A percentile compares a stretch with the other conserved stretches of the same genome.
Conservation (phyloP, 1,284 basidiomycete genomes). For the Leccinum solheimii region DNA sequence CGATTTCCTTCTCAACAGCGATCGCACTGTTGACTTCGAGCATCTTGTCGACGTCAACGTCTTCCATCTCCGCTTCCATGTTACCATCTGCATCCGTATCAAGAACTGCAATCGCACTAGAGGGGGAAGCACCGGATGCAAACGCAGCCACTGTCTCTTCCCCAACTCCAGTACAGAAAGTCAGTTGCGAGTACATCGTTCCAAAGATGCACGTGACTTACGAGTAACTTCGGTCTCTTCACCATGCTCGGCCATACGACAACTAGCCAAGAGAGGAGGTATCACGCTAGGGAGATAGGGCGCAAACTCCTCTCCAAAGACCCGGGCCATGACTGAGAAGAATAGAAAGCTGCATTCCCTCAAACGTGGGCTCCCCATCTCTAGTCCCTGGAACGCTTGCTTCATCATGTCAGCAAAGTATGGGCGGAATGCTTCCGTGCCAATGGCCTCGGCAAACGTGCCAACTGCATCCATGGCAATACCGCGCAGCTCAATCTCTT, state of each 20-base stretch:
- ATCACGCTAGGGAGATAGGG: conserved; percentile 86
- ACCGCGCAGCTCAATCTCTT: conserved; percentile 93
- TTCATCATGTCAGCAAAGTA: conserved; percentile 97
- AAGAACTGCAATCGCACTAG: conserved; percentile 63
- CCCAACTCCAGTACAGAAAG: conserved; percentile 39
- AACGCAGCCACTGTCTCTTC: conserved; percentile 58
- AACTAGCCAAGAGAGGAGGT: conserved; percentile 83
- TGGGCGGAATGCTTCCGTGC: conserved; percentile 91
- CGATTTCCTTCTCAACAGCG: conserved; percentile 99
- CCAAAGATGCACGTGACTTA: conserved; percentile 29
- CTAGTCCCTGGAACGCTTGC: conserved; percentile 89
- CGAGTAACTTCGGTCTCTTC: conserved; percentile 53
- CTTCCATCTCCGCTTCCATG: conserved; percentile 76
- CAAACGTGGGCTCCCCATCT: conserved; percentile 84
- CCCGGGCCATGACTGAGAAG: conserved; percentile 96
- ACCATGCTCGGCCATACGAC: conserved; percentile 83
- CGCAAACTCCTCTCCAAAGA: conserved; percentile 94
- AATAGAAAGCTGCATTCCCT: conserved; percentile 98
- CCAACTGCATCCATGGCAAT: conserved; percentile 99
- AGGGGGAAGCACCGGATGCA: conserved; percentile 70
- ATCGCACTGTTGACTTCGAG: conserved; percentile 95
- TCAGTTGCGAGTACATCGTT: conserved; percentile 2
- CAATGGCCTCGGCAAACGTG: conserved; percentile 97
- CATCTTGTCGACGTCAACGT: conserved; percentile 81
- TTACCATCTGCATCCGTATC: conserved; percentile 57